Conservation (phyloP, 768 basidiomycete species). For the Tricholoma terreum region DNA sequence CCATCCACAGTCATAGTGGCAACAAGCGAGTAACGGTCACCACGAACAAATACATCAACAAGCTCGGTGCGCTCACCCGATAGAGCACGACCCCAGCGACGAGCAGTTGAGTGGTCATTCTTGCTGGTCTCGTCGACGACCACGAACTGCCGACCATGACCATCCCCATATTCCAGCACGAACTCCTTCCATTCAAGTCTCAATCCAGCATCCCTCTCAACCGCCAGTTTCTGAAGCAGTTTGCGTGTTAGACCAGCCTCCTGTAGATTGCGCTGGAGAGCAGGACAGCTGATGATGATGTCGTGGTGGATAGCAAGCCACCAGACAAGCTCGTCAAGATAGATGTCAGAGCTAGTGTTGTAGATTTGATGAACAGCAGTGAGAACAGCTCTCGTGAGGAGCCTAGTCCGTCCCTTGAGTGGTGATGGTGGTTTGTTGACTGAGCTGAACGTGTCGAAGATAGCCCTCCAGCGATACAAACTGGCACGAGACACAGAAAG, state of each 20-base stretch:
- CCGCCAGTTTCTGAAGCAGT: conserved; percentile 38
- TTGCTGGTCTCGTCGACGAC: too few species aligned
- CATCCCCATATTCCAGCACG: conserved; percentile 7
- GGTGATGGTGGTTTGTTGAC: conserved; percentile 17
- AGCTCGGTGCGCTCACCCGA: conserved; percentile 18
- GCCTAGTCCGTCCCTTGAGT: conserved; percentile 12
- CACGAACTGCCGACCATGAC: conserved; percentile 19
- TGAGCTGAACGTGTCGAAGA: conserved; percentile 15
- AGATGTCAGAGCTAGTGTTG: background rate
- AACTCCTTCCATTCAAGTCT: conserved; percentile 10
- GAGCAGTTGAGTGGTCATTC: too few species aligned
- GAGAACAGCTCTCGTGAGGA: conserved; percentile 15
- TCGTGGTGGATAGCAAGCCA: background rate
- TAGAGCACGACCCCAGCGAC: too few species aligned
- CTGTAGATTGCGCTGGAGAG: conserved; percentile 59
- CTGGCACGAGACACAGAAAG: conserved; percentile 22
- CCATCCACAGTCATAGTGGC: conserved; percentile 32
- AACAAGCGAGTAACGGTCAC: conserved; percentile 26
- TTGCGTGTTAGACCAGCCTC: conserved; percentile 73
- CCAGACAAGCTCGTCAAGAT: too few species aligned
- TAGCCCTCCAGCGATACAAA: conserved; percentile 22
- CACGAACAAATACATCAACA: conserved; percentile 21
- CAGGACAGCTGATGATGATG: background rate
- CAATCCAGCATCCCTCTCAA: conserved; percentile 17
- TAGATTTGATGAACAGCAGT: conserved; percentile 8